Evolutionary conservation across 2,329 filamentous ascomycete species (phyloP), one percentile per base, ranked within the genome.

Genomic region (Ophiostoma triangulosporum): DNA sequence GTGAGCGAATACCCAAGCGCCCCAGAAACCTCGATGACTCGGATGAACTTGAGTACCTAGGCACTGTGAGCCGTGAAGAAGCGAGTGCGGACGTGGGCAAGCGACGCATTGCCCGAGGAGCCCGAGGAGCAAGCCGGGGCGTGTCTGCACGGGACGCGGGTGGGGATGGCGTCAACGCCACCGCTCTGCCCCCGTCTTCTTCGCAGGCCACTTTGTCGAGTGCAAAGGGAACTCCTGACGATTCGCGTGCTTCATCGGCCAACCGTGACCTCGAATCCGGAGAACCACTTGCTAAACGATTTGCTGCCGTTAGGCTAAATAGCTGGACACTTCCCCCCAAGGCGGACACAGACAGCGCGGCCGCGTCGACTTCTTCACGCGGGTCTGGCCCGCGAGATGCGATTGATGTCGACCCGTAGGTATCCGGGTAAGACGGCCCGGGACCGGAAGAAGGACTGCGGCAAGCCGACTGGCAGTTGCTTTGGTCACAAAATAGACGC

Each of bases 1-100:
- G 90, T 95, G 90, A 95, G 86, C 84, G 84, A 81, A 81, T 84
- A 80, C 83, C 83, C 70, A 94, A 93, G 77, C 86, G 40, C 40
- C 40, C 40, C 40, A 45, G 40, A 45, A 5, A 26, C 40, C 15
- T 45, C 22, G 24, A 29, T 45, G 29, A 49, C 29, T 24, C 60
- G 60, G 62, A 56, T 38, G 54, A 49, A 52, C 17, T 54, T 31
- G 55, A 55, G 27, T 40, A 49, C 22, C 36, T 54, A 29, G 52
- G 52, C 36, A 50, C 36, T 20, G 26, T 35, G 20, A 48, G 48
- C 46, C 22, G 48, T 17, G 33, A 36, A 40, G 43, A 43, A 27
- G 27, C 33, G 33, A 22, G 32, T 17, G 45, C 29, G 27, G 43
- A 29, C 31, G 20, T 49, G 6, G 35, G 43, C 48, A 43, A 45